phyloP scores from a whole-genome alignment of 2,329 filamentous ascomycete genomes.

The Xylariales sp. region DNA sequence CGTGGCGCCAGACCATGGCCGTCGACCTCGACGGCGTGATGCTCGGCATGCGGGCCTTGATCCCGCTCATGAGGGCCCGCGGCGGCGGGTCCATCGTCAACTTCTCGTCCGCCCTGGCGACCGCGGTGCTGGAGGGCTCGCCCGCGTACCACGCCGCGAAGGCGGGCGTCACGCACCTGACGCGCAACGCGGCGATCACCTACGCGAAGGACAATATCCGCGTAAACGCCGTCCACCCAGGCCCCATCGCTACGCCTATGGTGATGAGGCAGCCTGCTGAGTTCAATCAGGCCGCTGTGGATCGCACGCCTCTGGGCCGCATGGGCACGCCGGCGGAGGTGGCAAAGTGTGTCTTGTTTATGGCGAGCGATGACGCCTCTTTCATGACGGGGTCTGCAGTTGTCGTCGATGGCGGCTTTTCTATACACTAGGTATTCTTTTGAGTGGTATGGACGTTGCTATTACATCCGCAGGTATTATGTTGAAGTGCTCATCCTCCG shows the following conservation, averaged over 20 bases:
- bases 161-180: constrained; percentile 13
- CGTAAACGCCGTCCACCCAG: constrained; percentile 19
- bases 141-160: constrained; percentile 20
- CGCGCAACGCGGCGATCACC: constrained; percentile 13
- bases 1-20: neutral
- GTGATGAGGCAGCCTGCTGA: neutral
- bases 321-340: constrained; percentile 8
- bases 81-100: constrained; percentile 17
- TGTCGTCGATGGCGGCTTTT: constrained; percentile 15
- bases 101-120: constrained; percentile 3
- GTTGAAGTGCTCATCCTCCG: neutral
- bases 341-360: constrained; percentile 21
- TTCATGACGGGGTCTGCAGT: constrained; percentile 16
- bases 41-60: constrained; percentile 15
- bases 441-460: too few relatives aligned
- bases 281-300: neutral
- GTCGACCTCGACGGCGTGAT: constrained; percentile 21
- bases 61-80: neutral
- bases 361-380: constrained; percentile 14
- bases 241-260: neutral
- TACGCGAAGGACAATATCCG: constrained; percentile 11
- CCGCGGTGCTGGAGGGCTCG: neutral
- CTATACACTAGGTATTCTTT: neutral
- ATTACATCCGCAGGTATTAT: neutral
- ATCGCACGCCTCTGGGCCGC: constrained; percentile 2